These are phyloP conservation scores for Astrocystis sublimbata DNA, from an alignment of 495 filamentous ascomycete species.

Conservation along the genomic window DNA sequence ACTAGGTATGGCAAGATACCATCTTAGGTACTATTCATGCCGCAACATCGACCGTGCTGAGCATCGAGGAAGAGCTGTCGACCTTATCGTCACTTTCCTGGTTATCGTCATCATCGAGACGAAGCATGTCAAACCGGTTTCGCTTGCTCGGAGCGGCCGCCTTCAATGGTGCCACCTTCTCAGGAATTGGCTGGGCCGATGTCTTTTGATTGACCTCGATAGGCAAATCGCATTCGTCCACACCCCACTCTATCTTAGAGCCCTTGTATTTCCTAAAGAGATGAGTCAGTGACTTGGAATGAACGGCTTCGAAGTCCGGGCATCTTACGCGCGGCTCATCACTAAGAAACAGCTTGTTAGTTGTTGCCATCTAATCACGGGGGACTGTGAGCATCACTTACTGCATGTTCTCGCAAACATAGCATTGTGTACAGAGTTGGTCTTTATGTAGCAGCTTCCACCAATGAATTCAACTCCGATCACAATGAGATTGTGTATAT, in stretches of 20 bases:
- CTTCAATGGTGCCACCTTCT: conserved; percentile 41
- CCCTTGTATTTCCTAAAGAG: conserved; percentile 65
- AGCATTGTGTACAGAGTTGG: conserved; percentile 77
- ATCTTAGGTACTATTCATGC: conserved; percentile 7
- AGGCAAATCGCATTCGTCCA: conserved; percentile 72
- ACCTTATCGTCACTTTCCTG: conserved; percentile 35
- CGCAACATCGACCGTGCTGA: conserved; percentile 14
- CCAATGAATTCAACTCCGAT: conserved; percentile 63
- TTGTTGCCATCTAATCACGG: too few species aligned
- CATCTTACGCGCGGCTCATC: conserved; percentile 62
- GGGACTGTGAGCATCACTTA: too few species aligned
- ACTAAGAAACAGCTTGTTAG: too few species aligned
- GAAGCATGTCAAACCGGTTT: conserved; percentile 69
- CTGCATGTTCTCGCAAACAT: conserved; percentile 74
- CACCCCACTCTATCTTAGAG: conserved; percentile 68
- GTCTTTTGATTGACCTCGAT: conserved; percentile 33
- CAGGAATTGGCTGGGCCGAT: conserved; percentile 32
- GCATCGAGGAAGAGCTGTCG: conserved; percentile 18
- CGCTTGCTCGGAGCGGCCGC: conserved; percentile 26
- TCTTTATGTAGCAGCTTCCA: conserved; percentile 62
- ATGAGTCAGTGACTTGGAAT: not conserved
- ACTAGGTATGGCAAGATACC: conserved; percentile 1
- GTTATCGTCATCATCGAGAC: conserved; percentile 50
- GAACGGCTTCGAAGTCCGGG: not conserved
- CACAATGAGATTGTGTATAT: conserved; percentile 77